phyloP scores from a whole-genome alignment of 805 yeast species.

The Sugiyamaella lignohabitans region DNA sequence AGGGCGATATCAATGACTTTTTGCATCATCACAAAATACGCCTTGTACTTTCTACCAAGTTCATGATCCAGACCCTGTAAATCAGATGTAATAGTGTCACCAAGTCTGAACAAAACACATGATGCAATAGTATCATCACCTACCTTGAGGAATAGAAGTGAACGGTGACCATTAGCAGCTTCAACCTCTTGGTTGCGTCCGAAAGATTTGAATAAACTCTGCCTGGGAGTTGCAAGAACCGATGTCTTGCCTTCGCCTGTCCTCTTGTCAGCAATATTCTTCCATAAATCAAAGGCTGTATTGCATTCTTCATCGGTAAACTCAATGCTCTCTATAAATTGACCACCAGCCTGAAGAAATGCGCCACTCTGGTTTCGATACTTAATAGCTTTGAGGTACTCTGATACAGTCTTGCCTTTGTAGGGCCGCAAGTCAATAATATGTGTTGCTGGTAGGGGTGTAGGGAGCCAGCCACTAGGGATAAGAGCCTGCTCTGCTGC shows the following conservation, averaged over 20 bases:
- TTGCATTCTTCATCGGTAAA: conserved; percentile 32
- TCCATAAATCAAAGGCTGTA: conserved; percentile 33
- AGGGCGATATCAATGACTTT: conserved; percentile 38
- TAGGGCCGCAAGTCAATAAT: conserved; percentile 37
- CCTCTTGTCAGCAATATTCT: conserved; percentile 36
- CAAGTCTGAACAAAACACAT: conserved; percentile 38
- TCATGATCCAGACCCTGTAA: conserved; percentile 41
- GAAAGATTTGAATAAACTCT: conserved; percentile 29
- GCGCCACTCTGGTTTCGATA: conserved; percentile 36
- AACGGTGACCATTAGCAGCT: conserved; percentile 27
- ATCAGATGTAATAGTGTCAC: conserved; percentile 41
- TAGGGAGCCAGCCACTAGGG: conserved; percentile 36
- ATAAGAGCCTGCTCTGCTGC: conserved; percentile 31
- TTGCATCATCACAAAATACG: conserved; percentile 45
- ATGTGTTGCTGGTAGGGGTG: conserved; percentile 36
- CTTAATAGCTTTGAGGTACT: conserved; percentile 38
- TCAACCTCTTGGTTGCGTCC: conserved; percentile 24
- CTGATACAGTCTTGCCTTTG: conserved; percentile 29
- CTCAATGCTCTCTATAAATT: conserved; percentile 31
- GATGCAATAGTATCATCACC: conserved; percentile 36
- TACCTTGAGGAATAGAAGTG: conserved; percentile 36
- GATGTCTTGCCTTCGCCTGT: conserved; percentile 36
- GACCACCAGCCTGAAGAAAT: conserved; percentile 34
- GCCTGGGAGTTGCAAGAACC: conserved; percentile 33
- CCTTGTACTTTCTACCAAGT: conserved; percentile 35